Conservation (phyloP, 352 stramenopile genomes). For the Phytopythium aichiense region DNA sequence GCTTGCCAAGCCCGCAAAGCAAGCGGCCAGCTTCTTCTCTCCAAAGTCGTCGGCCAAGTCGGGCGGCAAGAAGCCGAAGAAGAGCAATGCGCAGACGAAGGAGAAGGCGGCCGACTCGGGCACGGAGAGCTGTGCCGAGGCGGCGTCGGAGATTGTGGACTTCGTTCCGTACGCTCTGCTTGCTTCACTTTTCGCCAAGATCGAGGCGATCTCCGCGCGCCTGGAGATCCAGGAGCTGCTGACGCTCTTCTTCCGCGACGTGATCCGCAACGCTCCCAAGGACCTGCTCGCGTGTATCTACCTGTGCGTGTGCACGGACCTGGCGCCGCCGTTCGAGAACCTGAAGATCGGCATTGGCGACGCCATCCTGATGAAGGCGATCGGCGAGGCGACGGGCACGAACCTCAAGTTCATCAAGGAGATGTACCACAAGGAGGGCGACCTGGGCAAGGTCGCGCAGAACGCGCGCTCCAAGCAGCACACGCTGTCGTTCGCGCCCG, state of each 20-base stretch:
- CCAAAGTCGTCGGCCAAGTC: conserved; percentile 3
- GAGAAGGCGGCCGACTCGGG: conserved; percentile 10
- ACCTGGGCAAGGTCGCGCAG: conserved; percentile 96
- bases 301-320: conserved; percentile 87
- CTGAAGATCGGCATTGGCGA: conserved; percentile 99
- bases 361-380: conserved; percentile 97
- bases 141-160: background rate
- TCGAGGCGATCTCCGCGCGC: conserved; percentile 66
- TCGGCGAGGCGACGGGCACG: conserved; percentile 91
- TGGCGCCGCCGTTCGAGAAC: conserved; percentile 96
- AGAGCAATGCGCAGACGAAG: background rate
- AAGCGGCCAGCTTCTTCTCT: conserved; percentile 28
- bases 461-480: conserved; percentile 92
- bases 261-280: conserved; percentile 66
- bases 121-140: conserved; percentile 2
- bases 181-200: conserved; percentile 70
- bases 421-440: conserved; percentile 95
- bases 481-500: conserved; percentile 77
- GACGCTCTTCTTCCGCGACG: conserved; percentile 79
- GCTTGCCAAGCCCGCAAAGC: conserved; percentile 9
- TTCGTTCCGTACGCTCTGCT: conserved; percentile 51
- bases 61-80: conserved; percentile 10
- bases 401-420: conserved; percentile 93
- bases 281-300: conserved; percentile 91
- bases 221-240: conserved; percentile 85